phyloP scores from a whole-genome alignment of 1,284 basidiomycete species.

The Ganoderma lucidum region DNA sequence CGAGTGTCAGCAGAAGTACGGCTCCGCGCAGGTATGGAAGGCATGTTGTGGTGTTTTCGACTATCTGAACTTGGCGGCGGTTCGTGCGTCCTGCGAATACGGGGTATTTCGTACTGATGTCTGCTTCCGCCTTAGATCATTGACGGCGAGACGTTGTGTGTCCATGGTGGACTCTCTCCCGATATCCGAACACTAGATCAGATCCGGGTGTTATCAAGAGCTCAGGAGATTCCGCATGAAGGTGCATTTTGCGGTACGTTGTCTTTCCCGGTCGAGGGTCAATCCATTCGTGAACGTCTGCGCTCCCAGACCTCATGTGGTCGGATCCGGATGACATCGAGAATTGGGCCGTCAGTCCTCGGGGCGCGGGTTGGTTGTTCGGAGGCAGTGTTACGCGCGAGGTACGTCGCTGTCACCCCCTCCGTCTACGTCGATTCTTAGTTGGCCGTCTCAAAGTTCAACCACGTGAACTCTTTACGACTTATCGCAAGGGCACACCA shows the following conservation, averaged over 20 bases:
- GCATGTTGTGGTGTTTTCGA: constrained; percentile 96
- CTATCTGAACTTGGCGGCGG: constrained; percentile 92
- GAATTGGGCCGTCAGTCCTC: constrained; percentile 94
- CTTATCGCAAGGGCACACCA: constrained; percentile 95
- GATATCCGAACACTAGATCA: constrained; percentile 94
- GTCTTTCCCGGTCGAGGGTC: neutral
- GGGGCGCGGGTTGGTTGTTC: constrained; percentile 97
- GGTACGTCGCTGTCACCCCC: constrained; percentile 50
- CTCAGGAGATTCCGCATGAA: constrained; percentile 96
- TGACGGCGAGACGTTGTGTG: constrained; percentile 90
- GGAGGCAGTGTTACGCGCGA: constrained; percentile 88
- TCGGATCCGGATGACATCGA: constrained; percentile 97
- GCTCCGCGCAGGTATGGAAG: constrained; percentile 94
- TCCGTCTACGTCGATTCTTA: neutral
- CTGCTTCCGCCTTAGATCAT: constrained; percentile 72
- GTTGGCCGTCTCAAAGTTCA: constrained; percentile 70
- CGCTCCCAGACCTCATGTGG: constrained; percentile 89
- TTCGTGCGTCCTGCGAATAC: constrained; percentile 51
- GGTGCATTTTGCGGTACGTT: constrained; percentile 93
- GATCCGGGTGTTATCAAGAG: constrained; percentile 89
- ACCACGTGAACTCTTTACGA: constrained; percentile 85
- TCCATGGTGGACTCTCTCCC: constrained; percentile 93
- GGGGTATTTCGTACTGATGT: neutral
- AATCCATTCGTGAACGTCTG: constrained; percentile 8
- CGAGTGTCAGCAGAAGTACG: constrained; percentile 97